Conservation (phyloP, 1,284 basidiomycete species). For the Acaromyces ingoldii region DNA sequence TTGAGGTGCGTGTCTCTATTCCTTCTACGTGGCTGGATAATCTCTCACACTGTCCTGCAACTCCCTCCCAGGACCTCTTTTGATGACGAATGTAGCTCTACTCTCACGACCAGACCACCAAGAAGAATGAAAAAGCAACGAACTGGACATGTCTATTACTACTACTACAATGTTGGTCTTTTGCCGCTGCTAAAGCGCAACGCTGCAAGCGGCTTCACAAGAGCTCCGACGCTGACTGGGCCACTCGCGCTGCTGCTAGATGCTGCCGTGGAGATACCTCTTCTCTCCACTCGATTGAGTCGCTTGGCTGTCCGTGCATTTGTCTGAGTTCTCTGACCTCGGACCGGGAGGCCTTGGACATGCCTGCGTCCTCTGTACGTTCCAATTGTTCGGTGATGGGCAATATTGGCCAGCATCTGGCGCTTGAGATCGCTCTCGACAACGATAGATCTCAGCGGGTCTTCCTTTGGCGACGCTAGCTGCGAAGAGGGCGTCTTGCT, state of each 20-base stretch:
- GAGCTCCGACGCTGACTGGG: no score
- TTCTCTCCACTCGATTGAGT: constrained; percentile 67
- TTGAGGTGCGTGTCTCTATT: constrained; percentile 90
- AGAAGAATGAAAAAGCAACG: no score
- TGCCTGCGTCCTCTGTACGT: constrained; percentile 80
- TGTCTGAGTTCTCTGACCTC: constrained; percentile 79
- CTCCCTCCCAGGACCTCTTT: no score
- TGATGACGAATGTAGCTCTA: no score
- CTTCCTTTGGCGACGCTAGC: constrained; percentile 19
- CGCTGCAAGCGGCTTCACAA: no score
- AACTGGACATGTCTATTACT: no score
- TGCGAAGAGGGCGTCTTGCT: constrained; percentile 24
- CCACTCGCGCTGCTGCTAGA: no score
- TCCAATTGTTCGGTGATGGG: constrained; percentile 81
- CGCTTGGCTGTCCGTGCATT: constrained; percentile 80
- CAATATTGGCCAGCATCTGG: constrained; percentile 77
- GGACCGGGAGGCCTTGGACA: constrained; percentile 78
- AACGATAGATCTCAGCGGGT: constrained; percentile 64
- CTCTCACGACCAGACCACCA: no score
- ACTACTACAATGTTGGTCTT: no score
- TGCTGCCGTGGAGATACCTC: constrained; percentile 23
- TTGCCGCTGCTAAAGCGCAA: no score
- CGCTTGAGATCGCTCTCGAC: constrained; percentile 76
- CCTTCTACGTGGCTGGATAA: no score
- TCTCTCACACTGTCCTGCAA: no score